Conservation (phyloP, 768 basidiomycete species). For the Dacryopinax primogenitus region DNA sequence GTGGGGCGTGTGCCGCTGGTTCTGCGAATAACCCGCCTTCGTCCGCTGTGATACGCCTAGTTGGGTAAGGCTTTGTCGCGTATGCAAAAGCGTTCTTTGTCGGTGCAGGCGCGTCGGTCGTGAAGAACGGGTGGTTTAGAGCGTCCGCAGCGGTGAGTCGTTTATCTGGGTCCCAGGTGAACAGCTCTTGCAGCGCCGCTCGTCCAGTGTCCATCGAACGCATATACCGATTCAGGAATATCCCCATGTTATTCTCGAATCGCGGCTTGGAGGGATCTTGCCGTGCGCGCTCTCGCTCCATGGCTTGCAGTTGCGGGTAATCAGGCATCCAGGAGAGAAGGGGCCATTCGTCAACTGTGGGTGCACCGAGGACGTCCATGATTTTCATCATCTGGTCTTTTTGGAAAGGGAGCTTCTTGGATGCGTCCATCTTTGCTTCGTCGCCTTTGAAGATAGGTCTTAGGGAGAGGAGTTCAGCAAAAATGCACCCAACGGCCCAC, state of each 20-base stretch:
- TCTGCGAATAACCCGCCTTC: slow-evolving; percentile 1
- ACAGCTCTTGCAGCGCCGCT: slow-evolving; percentile 49
- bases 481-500: slow-evolving; percentile 97
- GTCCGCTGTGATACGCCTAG: not conserved
- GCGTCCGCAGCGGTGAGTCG: slow-evolving; percentile 74
- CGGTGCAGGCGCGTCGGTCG: not conserved
- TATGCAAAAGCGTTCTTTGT: not conserved
- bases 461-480: slow-evolving; percentile 86
- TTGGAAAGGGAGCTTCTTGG: slow-evolving; percentile 97
- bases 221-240: slow-evolving; percentile 49
- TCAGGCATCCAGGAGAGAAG: slow-evolving; percentile 76
- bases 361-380: slow-evolving; percentile 86
- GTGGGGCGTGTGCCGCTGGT: not conserved
- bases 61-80: not conserved
- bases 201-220: slow-evolving; percentile 56
- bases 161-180: slow-evolving; percentile 80
- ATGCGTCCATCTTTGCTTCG: slow-evolving; percentile 91
- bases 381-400: slow-evolving; percentile 89
- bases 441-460: slow-evolving; percentile 98
- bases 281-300: slow-evolving; percentile 43
- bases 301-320: slow-evolving; percentile 64
- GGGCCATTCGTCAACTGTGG: slow-evolving; percentile 83
- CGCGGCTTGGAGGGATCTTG: not conserved
- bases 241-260: slow-evolving; percentile 20
- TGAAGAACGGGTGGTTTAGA: slow-evolving; percentile 80